These are phyloP conservation scores for Blastocystis sp. DNA, from an alignment of 352 stramenopile species.

Conservation along the genomic window DNA sequence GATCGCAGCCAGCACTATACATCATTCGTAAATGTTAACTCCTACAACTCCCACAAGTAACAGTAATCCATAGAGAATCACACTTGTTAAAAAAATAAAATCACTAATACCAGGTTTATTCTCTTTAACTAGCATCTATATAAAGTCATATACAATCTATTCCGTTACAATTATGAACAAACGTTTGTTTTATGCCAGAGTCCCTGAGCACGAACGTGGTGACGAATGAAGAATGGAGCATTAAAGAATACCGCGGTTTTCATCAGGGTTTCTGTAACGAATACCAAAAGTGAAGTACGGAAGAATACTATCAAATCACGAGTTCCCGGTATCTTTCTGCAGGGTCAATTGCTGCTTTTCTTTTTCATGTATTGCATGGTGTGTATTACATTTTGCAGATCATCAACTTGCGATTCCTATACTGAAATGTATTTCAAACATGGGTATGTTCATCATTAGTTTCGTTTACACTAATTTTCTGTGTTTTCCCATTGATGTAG, in stretches of 20 bases:
- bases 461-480: too few species aligned
- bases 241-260: not conserved
- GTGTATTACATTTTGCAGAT: too few species aligned
- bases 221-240: not conserved
- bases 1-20: not conserved
- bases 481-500: too few species aligned
- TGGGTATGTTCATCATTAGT: too few species aligned
- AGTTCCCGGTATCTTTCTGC: too few species aligned
- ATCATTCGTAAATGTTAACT: not conserved
- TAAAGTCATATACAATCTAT: not conserved
- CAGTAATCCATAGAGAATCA: slow-evolving; percentile 25
- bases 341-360: too few species aligned
- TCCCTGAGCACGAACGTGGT: not conserved
- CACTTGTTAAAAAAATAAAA: not conserved
- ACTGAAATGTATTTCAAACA: too few species aligned
- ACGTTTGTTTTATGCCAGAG: not conserved
- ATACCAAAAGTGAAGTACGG: not conserved
- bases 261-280: not conserved
- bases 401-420: too few species aligned
- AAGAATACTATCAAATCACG: not conserved
- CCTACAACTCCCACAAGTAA: slow-evolving; percentile 5
- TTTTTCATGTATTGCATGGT: too few species aligned
- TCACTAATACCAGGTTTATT: not conserved
- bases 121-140: not conserved
- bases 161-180: not conserved